Evolutionary conservation across 257 asterid species (phyloP), one percentile per base, ranked within the genome.

Genomic region (Pogostemon cablin): DNA sequence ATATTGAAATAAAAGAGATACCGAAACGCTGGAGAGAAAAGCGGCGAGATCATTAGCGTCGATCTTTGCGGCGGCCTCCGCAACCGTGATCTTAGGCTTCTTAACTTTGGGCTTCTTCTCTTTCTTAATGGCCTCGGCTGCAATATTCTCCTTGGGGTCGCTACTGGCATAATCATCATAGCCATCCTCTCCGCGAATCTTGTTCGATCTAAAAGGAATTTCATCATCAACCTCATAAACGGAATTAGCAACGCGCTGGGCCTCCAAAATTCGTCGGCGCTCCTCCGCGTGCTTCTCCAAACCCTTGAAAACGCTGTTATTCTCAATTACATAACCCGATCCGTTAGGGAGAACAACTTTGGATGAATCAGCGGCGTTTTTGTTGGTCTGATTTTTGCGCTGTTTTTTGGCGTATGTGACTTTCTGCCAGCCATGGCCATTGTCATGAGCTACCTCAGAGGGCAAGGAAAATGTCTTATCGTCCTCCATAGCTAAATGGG

Each of bases 261-360:
- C 85, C 75, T 80, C 95, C 79, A 87, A 76, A 81, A 79, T 75
- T 58, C 82, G 82, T 65, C 95, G 95, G 2, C 92, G 85, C 61
- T 90, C 96, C 81, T 81, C 96, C 15, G 95, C 78, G 25, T 86
- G 90, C 89, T 87, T 90, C 86, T 90, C 96, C 72, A 90, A 63
- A 6, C 86, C 82, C 65, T 67, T 78, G 44, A 87, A 89, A 49
- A 87, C 95, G 67, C 74, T 56, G 66, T 57, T 77, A 5, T 75
- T 73, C 0, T 79, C 82, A 3, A 73, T 15, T 4, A 20, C 46
- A 53, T 58, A 34, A 1, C 57, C 82, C 68, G 93, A 85, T 87
- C 90, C 96, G 78, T 84, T 79, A 37, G 87, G 58, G 25, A 68
- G 44, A 50, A 6, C 3, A 6, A 3, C 8, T 78, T 62, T 82